These are phyloP conservation scores for Trypanosoma rangeli DNA, from an alignment of 208 protist genomes.

Conservation along the genomic window DNA sequence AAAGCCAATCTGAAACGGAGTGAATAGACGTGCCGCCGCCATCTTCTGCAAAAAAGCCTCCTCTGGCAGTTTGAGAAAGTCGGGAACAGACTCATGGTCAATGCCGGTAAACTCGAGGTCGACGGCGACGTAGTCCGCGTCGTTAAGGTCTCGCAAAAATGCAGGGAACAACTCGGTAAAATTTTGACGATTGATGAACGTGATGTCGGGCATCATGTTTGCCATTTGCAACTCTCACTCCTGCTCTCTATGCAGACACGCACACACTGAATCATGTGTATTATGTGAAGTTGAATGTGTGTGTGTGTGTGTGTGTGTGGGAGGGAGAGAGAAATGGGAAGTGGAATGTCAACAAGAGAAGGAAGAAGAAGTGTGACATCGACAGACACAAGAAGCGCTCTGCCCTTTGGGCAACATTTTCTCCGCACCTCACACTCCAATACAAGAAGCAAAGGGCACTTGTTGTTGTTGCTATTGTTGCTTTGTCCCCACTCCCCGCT, in stretches of 20 bases:
- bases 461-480: too few species aligned
- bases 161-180: conserved; percentile 27
- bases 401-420: too few species aligned
- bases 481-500: too few species aligned
- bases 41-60: conserved; percentile 44
- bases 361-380: background rate
- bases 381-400: background rate
- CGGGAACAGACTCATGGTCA: conserved; percentile 19
- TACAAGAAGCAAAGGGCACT: too few species aligned
- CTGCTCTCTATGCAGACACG: background rate
- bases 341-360: background rate
- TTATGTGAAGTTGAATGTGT: background rate
- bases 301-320: too few species aligned
- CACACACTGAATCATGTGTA: background rate
- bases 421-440: too few species aligned
- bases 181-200: conserved; percentile 22
- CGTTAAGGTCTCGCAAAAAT: conserved; percentile 16
- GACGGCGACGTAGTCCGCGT: conserved; percentile 45
- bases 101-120: conserved; percentile 76
- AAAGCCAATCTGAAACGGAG: conserved; percentile 61
- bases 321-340: background rate
- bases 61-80: conserved; percentile 32
- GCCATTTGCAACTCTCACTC: background rate
- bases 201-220: conserved; percentile 3
- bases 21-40: conserved; percentile 34